Base-by-base conservation (phyloP, 2,329 filamentous ascomycete genomes). In the Penicillium nordicum region DNA sequence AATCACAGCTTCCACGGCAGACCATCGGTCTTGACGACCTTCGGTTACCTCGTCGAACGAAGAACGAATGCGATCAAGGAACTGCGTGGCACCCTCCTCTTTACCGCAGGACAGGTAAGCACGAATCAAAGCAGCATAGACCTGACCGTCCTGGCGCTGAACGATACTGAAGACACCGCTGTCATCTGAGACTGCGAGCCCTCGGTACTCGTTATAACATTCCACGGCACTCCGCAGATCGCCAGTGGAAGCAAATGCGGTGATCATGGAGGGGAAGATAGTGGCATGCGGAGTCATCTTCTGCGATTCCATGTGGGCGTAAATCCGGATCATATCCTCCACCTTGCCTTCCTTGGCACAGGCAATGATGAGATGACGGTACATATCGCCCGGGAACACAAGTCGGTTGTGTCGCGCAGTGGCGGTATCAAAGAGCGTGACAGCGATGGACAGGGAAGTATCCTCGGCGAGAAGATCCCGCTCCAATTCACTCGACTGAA, bases 121-220 rank as follows among this genome's bases (percentile, higher is more conserved):
- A 65, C 90, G 90, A 75, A 97, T 88, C 52, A 99, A 80, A n/a
- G 93, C 84, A 25, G 92, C 91, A 69, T 99, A 97, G 7, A 97
- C 88, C 62, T 91, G 82, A 29, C 87, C 85, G 70, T 97, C 93
- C 46, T 89, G 82, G 49, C 92, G 87, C 60, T 88, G 82, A 45
- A 87, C 80, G 10, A 92, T 78, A 18, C 83, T 83, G 45, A 86
- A 80, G 57, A 85, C 80, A 55, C 92, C 92, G 38, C 82, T 84
- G 72, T 97, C 89, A 70, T 94, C 84, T 38, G 88, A 86, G 50
- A 97, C 85, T n/a, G 93, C 92, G 41, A 97, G 80, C 44, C 85
- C 84, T 69, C 91, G 91, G 80, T 97, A 97, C 75, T 96, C 90
- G 62, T 95, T 93, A 77, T 97, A 99, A 75, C 91, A 92, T 72